Evolutionary conservation across 2,329 filamentous ascomycete species (phyloP), one percentile per base, ranked within the genome.

Genomic region (Xylariaceae sp.): DNA sequence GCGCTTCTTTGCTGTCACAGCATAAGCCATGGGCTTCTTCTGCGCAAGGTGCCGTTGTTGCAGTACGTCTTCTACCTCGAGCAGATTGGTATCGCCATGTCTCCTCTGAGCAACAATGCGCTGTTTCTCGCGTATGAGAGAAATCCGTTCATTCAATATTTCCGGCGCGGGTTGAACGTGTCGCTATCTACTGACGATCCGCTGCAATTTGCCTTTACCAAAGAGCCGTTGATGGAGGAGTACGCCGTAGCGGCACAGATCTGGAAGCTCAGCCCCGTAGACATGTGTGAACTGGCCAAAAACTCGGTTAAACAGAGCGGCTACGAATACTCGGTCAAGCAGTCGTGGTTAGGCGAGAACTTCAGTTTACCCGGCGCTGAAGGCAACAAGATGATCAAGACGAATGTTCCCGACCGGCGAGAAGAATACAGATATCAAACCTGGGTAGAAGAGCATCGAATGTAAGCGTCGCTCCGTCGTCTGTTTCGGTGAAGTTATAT

Each of bases 41-140:
- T 99, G 37, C 87, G 94, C 58, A 99, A 99, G 69, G 92, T 97
- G 2, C 94, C 94, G 2, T 74, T 99, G 56, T 74, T 99, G 51
- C 94, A 99, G 71, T 99, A 99, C 71, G 84, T 97, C 47, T 99
- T 96, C 74, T 99, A 99, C 66, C 83, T 99, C 18, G 92, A 99
- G 67, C 92, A 97, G 68, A 96, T 99, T 58, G 94, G 94, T 54
- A 94, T 99, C 59, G 94, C 94, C 57, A 99, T 99, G 94, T 97
- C 92, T n/a, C 94, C 94, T 2, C 79, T 99, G 43, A 96, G 91
- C 71, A 99, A 99, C 76, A 99, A 99, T 65, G 94, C 94, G 0
- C 75, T 99, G 30, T 99, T 99, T 74, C 75, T 99, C 49, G 91
- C 92, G 1, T 97, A 99, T 67, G 94, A 99, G 71, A 85, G 95